Evolutionary conservation across 306 rosid species (phyloP).

Genomic region (Senna siamea): DNA sequence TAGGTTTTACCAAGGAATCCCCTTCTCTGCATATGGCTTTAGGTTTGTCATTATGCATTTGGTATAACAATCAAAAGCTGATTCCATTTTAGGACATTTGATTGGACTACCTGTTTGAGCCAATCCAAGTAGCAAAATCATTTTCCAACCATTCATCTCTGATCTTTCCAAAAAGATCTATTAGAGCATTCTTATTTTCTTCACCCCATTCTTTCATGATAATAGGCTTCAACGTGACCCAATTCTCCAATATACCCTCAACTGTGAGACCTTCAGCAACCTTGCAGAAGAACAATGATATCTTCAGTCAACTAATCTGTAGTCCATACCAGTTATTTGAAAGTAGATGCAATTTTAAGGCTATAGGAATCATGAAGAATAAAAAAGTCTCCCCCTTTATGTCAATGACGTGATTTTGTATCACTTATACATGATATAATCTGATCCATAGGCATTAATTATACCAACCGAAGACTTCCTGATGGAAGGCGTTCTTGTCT

Average conservation of each 20-base stretch:
- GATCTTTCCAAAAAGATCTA: constrained; percentile 75
- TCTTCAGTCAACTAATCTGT: constrained; percentile 19
- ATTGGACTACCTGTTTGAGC: constrained; percentile 79
- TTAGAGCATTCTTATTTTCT: constrained; percentile 63
- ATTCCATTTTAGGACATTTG: constrained; percentile 14
- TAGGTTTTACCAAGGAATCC: not conserved
- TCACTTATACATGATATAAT: constrained; percentile 19
- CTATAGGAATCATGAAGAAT: constrained; percentile 14
- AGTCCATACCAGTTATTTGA: constrained; percentile 20
- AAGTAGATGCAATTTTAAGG: constrained; percentile 34
- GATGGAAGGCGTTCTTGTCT: constrained; percentile 65
- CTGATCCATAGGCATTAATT: constrained; percentile 31
- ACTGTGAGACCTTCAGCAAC: constrained; percentile 77
- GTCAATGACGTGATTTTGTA: not conserved
- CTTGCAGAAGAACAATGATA: constrained; percentile 57
- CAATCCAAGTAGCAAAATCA: constrained; percentile 77
- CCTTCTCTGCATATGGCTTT: constrained; percentile 1
- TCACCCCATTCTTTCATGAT: constrained; percentile 82
- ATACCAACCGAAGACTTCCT: constrained; percentile 78
- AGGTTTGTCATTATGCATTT: constrained; percentile 11
- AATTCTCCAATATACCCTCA: constrained; percentile 78
- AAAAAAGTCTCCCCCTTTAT: not conserved
- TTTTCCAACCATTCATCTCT: constrained; percentile 89
- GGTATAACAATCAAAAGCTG: constrained; percentile 1
- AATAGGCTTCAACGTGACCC: constrained; percentile 72